A percentile compares a stretch with the other conserved stretches of the same genome.
phyloP scores from a whole-genome alignment of 257 asterid genomes.

The Primulina huaijiensis region DNA sequence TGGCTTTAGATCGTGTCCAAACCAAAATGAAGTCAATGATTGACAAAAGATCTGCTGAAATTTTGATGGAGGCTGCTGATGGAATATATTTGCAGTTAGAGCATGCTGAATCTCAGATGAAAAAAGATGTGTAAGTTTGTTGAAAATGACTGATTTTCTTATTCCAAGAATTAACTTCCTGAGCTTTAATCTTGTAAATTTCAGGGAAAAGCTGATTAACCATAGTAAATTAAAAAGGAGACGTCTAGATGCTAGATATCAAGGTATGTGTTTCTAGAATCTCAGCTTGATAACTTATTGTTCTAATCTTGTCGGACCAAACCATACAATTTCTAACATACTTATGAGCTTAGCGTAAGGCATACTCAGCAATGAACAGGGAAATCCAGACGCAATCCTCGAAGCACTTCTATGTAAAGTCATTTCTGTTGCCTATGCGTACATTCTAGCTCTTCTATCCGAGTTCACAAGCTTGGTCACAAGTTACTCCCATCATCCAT shows the following conservation, averaged over 20 bases:
- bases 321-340: constrained; percentile 4
- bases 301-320: constrained; percentile 14
- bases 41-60: constrained; percentile 63
- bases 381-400: not conserved
- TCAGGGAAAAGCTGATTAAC: constrained; percentile 66
- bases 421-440: constrained; percentile 21
- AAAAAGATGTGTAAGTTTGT: constrained; percentile 61
- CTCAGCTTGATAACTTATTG: constrained; percentile 21
- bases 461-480: not conserved
- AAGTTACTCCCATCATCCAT: constrained; percentile 4
- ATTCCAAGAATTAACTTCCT: constrained; percentile 24
- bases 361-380: constrained; percentile 1
- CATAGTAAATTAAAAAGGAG: constrained; percentile 55
- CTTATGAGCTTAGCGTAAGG: constrained; percentile 15
- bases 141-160: constrained; percentile 20
- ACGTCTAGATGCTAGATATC: constrained; percentile 57
- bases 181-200: constrained; percentile 32
- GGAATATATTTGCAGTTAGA: constrained; percentile 53
- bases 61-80: constrained; percentile 64
- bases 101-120: constrained; percentile 70
- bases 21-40: constrained; percentile 62
- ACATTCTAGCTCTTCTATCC: constrained; percentile 15
- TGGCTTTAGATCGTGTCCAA: constrained; percentile 65
- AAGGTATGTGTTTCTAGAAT: constrained; percentile 49
- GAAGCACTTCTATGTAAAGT: constrained; percentile 3